Base-by-base conservation (phyloP, 108 stramenopile genomes). In the Mayamaea pseudoterrestris region DNA sequence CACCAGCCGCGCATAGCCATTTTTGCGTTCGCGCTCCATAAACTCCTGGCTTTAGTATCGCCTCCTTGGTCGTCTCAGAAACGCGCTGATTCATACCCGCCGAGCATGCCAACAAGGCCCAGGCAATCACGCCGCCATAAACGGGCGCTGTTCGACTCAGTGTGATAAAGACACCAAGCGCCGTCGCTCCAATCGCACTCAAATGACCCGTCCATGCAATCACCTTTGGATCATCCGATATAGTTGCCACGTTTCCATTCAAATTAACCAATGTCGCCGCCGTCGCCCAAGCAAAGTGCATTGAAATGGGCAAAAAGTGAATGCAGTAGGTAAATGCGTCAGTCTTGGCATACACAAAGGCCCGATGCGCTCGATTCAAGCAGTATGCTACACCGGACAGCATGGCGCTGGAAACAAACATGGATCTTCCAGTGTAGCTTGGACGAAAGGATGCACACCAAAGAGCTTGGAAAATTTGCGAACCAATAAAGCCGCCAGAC, bases 281-380 rank as follows among this genome's bases (percentile, higher is more conserved):
- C 35, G 72, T 69, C 35, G 83, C 86, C 89, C 89, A 91, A 6
- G 74, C 83, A 29, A 47, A 60, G 53, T 91, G 89, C 34, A 85
- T 62, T 13, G 67, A 48, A 50, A 91, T 77, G 3, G 83, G 83
- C 43, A 91, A 81, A 27, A 36, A 36, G 24, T 83, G 51, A 0
- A 78, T 16, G 21, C 20, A 2, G 27, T 37, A 51, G 13, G 63
- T 20, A 11, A 7, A n/a, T 14, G 9, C 31, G 21, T 11, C 37
- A 8, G 37, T 14, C 76, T 20, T 14, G 23, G 27, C 29, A 50
- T 68, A 78, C 41, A 69, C 64, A 26, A 16, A 25, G 6, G 61
- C 18, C 1, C 18, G 27, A 16, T 44, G 43, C 3, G 48, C 63
- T 53, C 20, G 55, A 56, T 32, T 57, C 56, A 30, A 64, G 32